Base-by-base conservation (phyloP, 1,284 basidiomycete species). In the Microbotryum silenes-acaulis region DNA sequence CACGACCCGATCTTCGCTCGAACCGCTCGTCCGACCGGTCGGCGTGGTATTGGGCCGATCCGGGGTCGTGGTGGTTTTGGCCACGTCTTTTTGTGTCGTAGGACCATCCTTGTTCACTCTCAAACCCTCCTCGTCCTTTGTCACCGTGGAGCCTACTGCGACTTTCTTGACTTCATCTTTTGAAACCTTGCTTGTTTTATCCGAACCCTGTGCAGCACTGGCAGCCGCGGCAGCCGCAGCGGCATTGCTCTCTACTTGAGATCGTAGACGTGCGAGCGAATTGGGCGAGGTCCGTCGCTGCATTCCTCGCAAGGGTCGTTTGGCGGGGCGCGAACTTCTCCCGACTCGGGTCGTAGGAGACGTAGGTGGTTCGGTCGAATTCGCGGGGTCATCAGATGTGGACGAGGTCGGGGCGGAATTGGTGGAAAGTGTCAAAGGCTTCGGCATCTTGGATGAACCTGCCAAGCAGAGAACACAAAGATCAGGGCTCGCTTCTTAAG, bases 1-100 rank as follows among this genome's bases (percentile, higher is more conserved):
- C 58, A 93, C 83, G 50, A 82, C 77, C 25, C 68, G 65, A 44
- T 64, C 59, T 6, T 42, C 57, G 29, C 31, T 46, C 20, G 57
- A 58, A 7, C 54, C 54, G 48, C 51, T 48, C 45, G 58, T 54
- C 50, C 59, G 53, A 20, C 48, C 45, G 51, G 29, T 47, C 12
- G 51, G 51, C 51, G 62, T n/a, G 12, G 10, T 42, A 10, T 18
- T 42, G 37, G 37, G 16, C 4, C 6, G 14, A 42, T 42, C 37
- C 16, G 37, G 12, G 12, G 37, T 42, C 37, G 37, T 16, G 37
- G 16, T 42, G 12, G 16, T 2, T 12, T 6, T 42, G 16, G 37
- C 16, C 37, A 14, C 37, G 2, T 42, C 37, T 12, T 42, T 14
- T 12, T 42, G 14, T 42, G 16, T 1, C 4, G 37, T 18, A 42